Base-by-base conservation (phyloP, 192 early-diverging fungal species). In the Diversispora epigaea region DNA sequence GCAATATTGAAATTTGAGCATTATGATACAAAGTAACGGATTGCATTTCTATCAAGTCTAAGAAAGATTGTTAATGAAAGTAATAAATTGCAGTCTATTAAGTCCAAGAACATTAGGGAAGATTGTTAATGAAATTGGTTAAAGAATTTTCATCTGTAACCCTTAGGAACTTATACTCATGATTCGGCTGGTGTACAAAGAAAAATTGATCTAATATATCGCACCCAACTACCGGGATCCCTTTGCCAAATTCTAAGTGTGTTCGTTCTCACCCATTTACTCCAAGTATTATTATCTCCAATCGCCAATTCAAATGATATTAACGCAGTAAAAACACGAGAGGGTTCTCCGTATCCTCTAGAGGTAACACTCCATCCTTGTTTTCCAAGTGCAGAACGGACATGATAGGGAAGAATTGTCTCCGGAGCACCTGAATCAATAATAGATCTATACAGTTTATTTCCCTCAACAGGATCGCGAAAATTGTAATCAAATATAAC, bases 401-500 rank as follows among this genome's bases (percentile, higher is more conserved):
- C 32, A 44, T 40, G 3, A 64, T 64, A 64, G 62, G 62, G 39
- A 2, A 64, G 43, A 15, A 64, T 64, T 10, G 62, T 64, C 41
- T 64, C 62, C 39, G 62, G 40, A 39, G 62, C 62, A 4, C 62
- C 62, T n/a, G 62, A 57, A 57, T 14, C 55, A 6, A 57, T 19
- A 57, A 57, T 6, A 57, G 55, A 57, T 57, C 6, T 57, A 21
- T 57, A 57, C 19, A 64, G 0, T 64, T 49, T n/a, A n/a, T 2
- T 64, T 44, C 25, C 25, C 10, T 64, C 62, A 2, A 2, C 2
- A 2, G 62, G 39, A 43, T 64, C 40, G 41, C 62, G 62, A 44
- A 64, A 64, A 64, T 64, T 64, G 32, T 64, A 64, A 64, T 32
- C 32, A 67, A 67, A 2, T 46, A 67, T 61, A 61, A 61, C 58